Evolutionary conservation across 1,139 yeast species (phyloP).

Genomic region (Protomyces gravidus): DNA sequence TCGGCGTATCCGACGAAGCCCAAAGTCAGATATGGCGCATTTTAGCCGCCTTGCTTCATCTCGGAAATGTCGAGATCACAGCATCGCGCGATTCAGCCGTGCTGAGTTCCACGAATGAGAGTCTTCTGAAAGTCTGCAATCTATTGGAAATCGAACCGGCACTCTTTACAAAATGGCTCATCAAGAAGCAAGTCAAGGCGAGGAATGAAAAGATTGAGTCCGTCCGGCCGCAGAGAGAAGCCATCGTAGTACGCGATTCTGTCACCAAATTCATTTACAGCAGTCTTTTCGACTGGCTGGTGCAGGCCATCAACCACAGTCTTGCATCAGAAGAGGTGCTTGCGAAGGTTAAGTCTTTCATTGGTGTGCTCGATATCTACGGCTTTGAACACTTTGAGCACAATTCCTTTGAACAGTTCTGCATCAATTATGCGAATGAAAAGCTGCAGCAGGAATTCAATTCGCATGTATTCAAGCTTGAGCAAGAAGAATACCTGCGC

Average conservation of each 20-base stretch:
- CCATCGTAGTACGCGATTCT: conserved; percentile 89
- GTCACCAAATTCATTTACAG: conserved; percentile 92
- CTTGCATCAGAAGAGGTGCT: conserved; percentile 63
- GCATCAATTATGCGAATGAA: conserved; percentile 96
- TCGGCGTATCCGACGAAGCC: conserved; percentile 60
- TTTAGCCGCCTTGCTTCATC: conserved; percentile 82
- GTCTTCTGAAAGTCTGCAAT: conserved; percentile 74
- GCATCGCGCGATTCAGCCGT: conserved; percentile 83
- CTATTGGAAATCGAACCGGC: conserved; percentile 74
- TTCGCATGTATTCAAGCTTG: conserved; percentile 94
- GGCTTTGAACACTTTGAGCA: conserved; percentile 95
- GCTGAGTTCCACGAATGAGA: conserved; percentile 80
- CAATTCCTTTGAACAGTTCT: conserved; percentile 94
- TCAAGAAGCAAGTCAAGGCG: conserved; percentile 88
- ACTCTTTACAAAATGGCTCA: conserved; percentile 82
- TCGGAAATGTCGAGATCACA: conserved; percentile 86
- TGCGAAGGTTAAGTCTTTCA: conserved; percentile 61
- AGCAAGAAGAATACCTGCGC: conserved; percentile 86
- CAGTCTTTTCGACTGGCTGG: conserved; percentile 93
- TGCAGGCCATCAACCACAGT: conserved; percentile 71
- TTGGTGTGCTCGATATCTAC: conserved; percentile 95
- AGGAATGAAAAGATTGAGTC: conserved; percentile 87
- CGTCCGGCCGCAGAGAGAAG: conserved; percentile 77
- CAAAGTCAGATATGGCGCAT: conserved; percentile 71
- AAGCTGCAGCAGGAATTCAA: conserved; percentile 95